Evolutionary conservation across 2,329 filamentous ascomycete genomes (phyloP), one percentile per base, ranked within the genome.

Genomic region (Microdochium nivale): DNA sequence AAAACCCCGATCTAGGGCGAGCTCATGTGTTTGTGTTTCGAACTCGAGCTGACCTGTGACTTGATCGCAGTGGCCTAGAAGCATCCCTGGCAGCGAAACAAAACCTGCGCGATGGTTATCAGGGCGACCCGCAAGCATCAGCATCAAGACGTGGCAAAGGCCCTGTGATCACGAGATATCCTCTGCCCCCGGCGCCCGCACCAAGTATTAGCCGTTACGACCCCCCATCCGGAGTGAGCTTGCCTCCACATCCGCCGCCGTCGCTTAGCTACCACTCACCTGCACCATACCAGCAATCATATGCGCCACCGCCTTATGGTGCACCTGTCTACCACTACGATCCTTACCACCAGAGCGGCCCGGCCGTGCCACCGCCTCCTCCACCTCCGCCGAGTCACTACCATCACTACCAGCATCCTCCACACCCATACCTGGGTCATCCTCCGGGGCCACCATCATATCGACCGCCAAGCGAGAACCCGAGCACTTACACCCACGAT

Each of bases 141-240:
- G 50, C 50, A 23, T 44, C 40, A 23, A 66, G 60, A 53, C 57
- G 60, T 49, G 54, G 54, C 30, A 67, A 63, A 51, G 63, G 62
- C 4, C 63, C 64, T 10, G 56, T 66, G 19, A 62, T 67, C 32
- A 66, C 63, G 19, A 63, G 63, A 40, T 67, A 66, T 30, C 58
- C 62, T 16, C 58, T 57, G 40, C 64, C 64, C 7, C 52, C 54
- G 49, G 53, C 55, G 13, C 56, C 52, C 11, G 49, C 55, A 11
- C 53, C 55, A 35, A 33, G 51, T 48, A 51, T 55, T n/a, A 49
- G 51, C 37, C 58, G 50, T 37, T 59, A 56, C 25, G 54, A 56
- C 11, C 40, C 35, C 25, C 40, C 33, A 13, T n/a, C 21, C 30
- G 21, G 23, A 30, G 23, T 49, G 13, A 53, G 52, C 44, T 53